These are phyloP conservation scores for Metschnikowia dekortorum DNA, from an alignment of 805 yeast species.

Conservation along the genomic window DNA sequence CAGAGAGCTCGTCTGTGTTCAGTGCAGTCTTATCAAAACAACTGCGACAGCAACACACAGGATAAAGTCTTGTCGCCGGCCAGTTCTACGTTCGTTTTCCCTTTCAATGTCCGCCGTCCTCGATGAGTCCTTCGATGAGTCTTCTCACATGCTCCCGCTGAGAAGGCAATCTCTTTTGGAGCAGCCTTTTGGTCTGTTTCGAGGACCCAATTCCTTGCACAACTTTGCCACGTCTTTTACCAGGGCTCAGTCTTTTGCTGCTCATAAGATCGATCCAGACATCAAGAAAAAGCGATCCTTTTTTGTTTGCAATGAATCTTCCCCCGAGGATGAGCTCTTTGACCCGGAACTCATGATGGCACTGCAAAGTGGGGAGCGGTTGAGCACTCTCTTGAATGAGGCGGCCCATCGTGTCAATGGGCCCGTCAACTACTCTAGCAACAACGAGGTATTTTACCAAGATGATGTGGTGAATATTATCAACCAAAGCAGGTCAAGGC, in stretches of 20 bases:
- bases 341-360: slow-evolving; percentile 71
- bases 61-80: no score
- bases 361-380: slow-evolving; percentile 55
- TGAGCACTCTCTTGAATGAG: slow-evolving; percentile 47
- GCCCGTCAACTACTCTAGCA: slow-evolving; percentile 10
- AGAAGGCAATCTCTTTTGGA: slow-evolving; percentile 22
- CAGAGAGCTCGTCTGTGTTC: neutral
- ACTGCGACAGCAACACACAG: no score
- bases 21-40: slow-evolving; percentile 2
- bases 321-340: slow-evolving; percentile 51
- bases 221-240: slow-evolving; percentile 76
- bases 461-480: slow-evolving; percentile 31
- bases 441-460: slow-evolving; percentile 36
- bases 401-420: slow-evolving; percentile 6
- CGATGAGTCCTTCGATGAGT: slow-evolving; percentile 13
- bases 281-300: slow-evolving; percentile 62
- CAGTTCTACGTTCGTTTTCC: no score
- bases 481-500: slow-evolving; percentile 25
- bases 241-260: slow-evolving; percentile 63
- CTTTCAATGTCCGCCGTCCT: slow-evolving; percentile 11
- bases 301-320: slow-evolving; percentile 35
- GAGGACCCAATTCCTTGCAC: slow-evolving; percentile 64
- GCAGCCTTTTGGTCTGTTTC: slow-evolving; percentile 50
- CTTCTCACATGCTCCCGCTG: slow-evolving; percentile 8
- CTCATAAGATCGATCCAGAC: slow-evolving; percentile 44